These are phyloP conservation scores for Echites panduratus DNA, from an alignment of 257 asterid genomes.

Conservation along the genomic window DNA sequence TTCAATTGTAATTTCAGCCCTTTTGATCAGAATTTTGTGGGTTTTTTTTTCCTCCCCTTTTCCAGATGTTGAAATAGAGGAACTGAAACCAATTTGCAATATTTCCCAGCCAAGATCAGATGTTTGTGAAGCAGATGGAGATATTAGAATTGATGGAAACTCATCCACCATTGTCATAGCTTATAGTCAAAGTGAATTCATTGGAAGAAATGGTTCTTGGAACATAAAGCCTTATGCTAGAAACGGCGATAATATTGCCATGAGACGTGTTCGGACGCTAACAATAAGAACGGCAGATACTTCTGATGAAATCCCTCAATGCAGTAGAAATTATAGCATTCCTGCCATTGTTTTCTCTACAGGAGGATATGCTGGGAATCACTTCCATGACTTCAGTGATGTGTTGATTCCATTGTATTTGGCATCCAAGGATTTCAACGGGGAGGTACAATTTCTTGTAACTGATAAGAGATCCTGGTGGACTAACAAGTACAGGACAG, in stretches of 20 bases:
- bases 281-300: slow-evolving; percentile 4
- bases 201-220: slow-evolving; percentile 15
- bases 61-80: neutral
- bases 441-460: slow-evolving; percentile 33
- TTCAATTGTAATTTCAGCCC: neutral
- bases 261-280: slow-evolving; percentile 23
- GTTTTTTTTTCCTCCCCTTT: neutral
- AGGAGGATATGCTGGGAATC: slow-evolving; percentile 44
- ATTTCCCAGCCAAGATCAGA: slow-evolving; percentile 34
- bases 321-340: slow-evolving; percentile 25
- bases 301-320: slow-evolving; percentile 23
- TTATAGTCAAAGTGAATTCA: slow-evolving; percentile 13
- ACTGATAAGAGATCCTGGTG: slow-evolving; percentile 26
- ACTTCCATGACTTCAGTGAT: slow-evolving; percentile 55
- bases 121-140: slow-evolving; percentile 46
- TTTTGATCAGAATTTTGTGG: neutral
- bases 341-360: slow-evolving; percentile 55
- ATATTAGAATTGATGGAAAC: slow-evolving; percentile 42
- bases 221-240: slow-evolving; percentile 50
- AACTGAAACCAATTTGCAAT: slow-evolving; percentile 21
- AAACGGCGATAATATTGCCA: slow-evolving; percentile 28
- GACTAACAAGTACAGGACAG: slow-evolving; percentile 23
- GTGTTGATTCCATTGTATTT: slow-evolving; percentile 45
- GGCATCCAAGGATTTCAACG: slow-evolving; percentile 35
- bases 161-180: slow-evolving; percentile 42